Percentiles rank a stretch among this genome's conserved stretches.
phyloP scores from a whole-genome alignment of 768 basidiomycete species.

The Podaxis sp. region DNA sequence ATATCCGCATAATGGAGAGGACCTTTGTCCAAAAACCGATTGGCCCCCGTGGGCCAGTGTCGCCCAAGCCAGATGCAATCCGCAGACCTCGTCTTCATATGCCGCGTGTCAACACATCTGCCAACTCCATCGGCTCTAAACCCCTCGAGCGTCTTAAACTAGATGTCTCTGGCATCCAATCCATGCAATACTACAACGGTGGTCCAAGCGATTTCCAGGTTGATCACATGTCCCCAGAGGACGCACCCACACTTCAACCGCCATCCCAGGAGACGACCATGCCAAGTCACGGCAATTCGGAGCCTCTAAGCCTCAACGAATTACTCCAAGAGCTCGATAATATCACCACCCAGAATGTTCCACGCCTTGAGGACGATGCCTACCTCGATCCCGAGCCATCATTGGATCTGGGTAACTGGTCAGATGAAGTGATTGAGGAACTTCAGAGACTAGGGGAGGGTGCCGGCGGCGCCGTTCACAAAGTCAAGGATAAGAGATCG shows the following conservation, averaged over 20 bases:
- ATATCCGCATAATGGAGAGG: slow-evolving; percentile 24
- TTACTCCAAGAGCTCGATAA: slow-evolving; percentile 35
- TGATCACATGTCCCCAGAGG: slow-evolving; percentile 11
- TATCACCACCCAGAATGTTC: slow-evolving; percentile 13
- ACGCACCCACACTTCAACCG: slow-evolving; percentile 6
- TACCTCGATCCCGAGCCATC: slow-evolving; percentile 18
- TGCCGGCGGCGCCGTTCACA: slow-evolving; percentile 94
- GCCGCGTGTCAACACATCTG: not conserved
- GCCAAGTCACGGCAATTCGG: slow-evolving; percentile 26
- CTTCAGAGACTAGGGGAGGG: slow-evolving; percentile 85
- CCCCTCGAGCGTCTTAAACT: slow-evolving; percentile 4
- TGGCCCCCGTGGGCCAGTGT: slow-evolving; percentile 47
- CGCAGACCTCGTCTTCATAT: not conserved
- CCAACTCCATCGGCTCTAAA: not conserved
- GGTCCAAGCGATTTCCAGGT: slow-evolving; percentile 7
- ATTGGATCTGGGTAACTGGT: slow-evolving; percentile 43
- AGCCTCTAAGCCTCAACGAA: slow-evolving; percentile 37
- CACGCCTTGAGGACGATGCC: slow-evolving; percentile 24
- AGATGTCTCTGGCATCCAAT: slow-evolving; percentile 1
- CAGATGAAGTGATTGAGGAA: slow-evolving; percentile 75
- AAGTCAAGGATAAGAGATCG: slow-evolving; percentile 82
- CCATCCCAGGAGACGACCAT: slow-evolving; percentile 29
- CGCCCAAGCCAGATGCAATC: not conserved
- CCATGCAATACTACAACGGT: slow-evolving; percentile 3
- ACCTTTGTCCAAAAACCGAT: slow-evolving; percentile 37